Evolutionary conservation across 306 rosid genomes (phyloP).

Genomic region (Heteromeles arbutifolia): DNA sequence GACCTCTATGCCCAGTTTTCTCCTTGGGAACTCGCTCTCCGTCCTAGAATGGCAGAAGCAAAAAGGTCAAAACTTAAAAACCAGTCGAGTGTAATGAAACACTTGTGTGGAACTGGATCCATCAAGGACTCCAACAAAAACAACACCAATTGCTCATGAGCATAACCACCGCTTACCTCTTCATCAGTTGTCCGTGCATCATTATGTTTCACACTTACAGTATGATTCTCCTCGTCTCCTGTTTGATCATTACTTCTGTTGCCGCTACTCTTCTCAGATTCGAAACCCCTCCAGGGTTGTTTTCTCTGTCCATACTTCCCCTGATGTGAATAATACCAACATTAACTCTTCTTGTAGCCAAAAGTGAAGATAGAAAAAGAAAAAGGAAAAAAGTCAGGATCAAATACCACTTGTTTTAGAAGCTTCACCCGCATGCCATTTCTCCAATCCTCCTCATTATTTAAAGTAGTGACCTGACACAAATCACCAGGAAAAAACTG

Average conservation of each 20-base stretch:
- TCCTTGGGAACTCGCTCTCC: conserved; percentile 54
- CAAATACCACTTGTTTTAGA: conserved; percentile 59
- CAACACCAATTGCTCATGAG: not conserved
- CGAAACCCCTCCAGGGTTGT: conserved; percentile 57
- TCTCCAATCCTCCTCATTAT: conserved; percentile 85
- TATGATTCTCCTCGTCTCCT: conserved; percentile 59
- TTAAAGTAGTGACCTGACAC: conserved; percentile 66
- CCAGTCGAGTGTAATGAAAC: not conserved
- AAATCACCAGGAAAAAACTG: conserved; percentile 8
- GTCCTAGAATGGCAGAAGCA: conserved; percentile 35
- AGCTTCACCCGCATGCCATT: conserved; percentile 90
- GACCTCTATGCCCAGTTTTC: conserved; percentile 58
- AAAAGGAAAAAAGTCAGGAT: not conserved
- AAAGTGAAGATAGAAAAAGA: not conserved
- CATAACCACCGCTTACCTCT: conserved; percentile 37
- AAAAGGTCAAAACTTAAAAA: not conserved
- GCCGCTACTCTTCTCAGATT: conserved; percentile 53
- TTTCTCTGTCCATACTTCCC: conserved; percentile 59
- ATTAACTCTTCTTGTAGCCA: conserved; percentile 13
- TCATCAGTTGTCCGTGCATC: conserved; percentile 45
- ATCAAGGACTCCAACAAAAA: not conserved
- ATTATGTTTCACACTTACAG: conserved; percentile 53
- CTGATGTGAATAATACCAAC: conserved; percentile 33
- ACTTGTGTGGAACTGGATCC: not conserved
- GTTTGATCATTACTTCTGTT: conserved; percentile 42